phyloP scores from a whole-genome alignment of 768 basidiomycete genomes.

The Albatrellus ellisii region DNA sequence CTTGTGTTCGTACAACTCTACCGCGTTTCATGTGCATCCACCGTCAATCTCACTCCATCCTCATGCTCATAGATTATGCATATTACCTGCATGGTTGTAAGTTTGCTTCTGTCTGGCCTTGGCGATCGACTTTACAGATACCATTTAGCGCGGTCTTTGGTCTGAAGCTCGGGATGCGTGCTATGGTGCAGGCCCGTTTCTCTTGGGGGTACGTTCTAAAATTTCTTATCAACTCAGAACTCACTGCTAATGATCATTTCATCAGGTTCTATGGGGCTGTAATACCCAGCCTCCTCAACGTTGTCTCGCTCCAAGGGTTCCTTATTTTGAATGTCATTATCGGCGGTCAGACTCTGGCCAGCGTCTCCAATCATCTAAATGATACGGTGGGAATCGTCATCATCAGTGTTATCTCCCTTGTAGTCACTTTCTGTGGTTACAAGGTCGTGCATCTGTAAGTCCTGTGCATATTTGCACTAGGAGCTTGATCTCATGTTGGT shows the following conservation, averaged over 20 bases:
- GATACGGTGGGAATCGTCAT: constrained; percentile 30
- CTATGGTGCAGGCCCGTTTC: constrained; percentile 44
- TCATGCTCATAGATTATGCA: constrained; percentile 17
- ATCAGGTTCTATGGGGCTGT: constrained; percentile 27
- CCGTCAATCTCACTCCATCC: not conserved
- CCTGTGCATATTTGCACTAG: not conserved
- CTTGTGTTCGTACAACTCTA: constrained; percentile 22
- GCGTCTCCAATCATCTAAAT: constrained; percentile 21
- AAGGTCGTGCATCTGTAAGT: constrained; percentile 22
- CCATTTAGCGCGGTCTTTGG: constrained; percentile 34
- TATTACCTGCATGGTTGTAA: constrained; percentile 27
- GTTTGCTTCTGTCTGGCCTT: constrained; percentile 1
- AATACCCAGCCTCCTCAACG: constrained; percentile 27
- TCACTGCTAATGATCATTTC: not conserved
- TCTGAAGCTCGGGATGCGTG: constrained; percentile 41
- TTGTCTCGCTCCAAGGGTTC: constrained; percentile 33
- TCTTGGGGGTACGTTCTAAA: constrained; percentile 29
- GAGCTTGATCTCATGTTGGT: not conserved
- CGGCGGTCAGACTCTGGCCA: constrained; percentile 34
- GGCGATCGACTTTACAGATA: not conserved
- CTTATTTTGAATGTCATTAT: constrained; percentile 36
- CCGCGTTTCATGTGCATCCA: not conserved
- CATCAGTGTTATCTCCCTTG: constrained; percentile 25
- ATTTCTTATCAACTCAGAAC: not conserved
- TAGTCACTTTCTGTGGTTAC: constrained; percentile 25